These are phyloP conservation scores for Brassica cretica DNA, from an alignment of 345 rosid genomes.

Conservation along the genomic window DNA sequence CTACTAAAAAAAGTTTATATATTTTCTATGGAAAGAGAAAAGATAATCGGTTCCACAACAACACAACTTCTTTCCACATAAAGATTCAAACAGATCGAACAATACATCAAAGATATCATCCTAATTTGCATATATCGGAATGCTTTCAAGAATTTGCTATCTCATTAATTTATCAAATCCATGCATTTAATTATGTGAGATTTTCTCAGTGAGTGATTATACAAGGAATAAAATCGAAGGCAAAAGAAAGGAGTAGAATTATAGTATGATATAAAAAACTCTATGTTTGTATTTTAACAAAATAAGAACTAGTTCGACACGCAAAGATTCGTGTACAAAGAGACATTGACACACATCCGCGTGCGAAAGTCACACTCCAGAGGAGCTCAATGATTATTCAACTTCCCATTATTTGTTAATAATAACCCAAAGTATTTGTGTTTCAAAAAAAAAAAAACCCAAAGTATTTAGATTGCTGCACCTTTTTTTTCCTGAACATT, in stretches of 20 bases:
- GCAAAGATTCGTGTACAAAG: background rate
- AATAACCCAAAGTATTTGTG: too few relatives aligned
- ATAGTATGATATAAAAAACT: background rate
- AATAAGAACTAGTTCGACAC: background rate
- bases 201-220: background rate
- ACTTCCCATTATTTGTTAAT: background rate
- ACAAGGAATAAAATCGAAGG: background rate
- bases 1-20: background rate
- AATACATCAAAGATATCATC: background rate
- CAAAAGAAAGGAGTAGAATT: background rate
- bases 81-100: background rate
- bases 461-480: background rate
- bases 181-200: too few relatives aligned
- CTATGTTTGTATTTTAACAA: background rate
- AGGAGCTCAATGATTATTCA: background rate
- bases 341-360: constrained; percentile 1
- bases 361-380: constrained; percentile 13
- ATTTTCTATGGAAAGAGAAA: background rate
- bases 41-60: background rate
- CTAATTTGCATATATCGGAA: background rate
- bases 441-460: background rate
- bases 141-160: background rate
- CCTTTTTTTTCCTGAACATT: too few relatives aligned
- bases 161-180: background rate
- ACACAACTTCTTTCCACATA: background rate